Evolutionary conservation across 2,329 filamentous ascomycete genomes (phyloP), one percentile per base, ranked within the genome.

Genomic region (Trichoderma hamatum): DNA sequence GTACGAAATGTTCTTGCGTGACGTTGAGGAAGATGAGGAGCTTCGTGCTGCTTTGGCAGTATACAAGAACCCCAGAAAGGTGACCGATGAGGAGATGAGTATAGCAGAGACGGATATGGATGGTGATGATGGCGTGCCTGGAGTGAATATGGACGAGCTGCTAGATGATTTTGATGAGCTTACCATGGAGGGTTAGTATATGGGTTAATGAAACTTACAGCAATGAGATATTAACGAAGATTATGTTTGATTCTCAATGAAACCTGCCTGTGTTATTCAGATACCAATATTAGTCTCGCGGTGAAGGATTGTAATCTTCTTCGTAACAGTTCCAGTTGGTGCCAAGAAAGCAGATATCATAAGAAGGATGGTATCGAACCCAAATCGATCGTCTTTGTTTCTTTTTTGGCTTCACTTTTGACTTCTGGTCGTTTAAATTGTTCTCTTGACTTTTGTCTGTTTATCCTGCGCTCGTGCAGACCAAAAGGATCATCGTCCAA

Each of bases 1-100:
- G 81, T 99, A 97, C 82, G 96, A 99, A 83, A 89, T 94, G 88
- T 99, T 99, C 88, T 83, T 99, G 84, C 90, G 92, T 56, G 96
- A 99, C 79, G 93, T 99, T 13, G 96, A 99, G 81, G 94, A 98
- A 78, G 96, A 99, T 78, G 87, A 92, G 64, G 96, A 99, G 76
- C 85, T 97, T 73, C 86, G 96, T 67, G 87, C 90, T 54, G 94
- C 93, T 1, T 83, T 99, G 77, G 92, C 93, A 56, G 79, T 99
- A 75, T 99, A 97, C 83, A 97, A 95, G 83, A 86, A 85, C 71
- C 81, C 85, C 74, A 83, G 81, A 78, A 80, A 82, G 78, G 74
- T 76, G 66, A 85, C 88, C 68, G 81, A 83, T 1, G 89, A 91
- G 70, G 88, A 86, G 75, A 92, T 91, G 87, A 91, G 89, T 75